These are phyloP conservation scores for Trichoderma sp. DNA, from an alignment of 2,329 filamentous ascomycete species.

Conservation along the genomic window DNA sequence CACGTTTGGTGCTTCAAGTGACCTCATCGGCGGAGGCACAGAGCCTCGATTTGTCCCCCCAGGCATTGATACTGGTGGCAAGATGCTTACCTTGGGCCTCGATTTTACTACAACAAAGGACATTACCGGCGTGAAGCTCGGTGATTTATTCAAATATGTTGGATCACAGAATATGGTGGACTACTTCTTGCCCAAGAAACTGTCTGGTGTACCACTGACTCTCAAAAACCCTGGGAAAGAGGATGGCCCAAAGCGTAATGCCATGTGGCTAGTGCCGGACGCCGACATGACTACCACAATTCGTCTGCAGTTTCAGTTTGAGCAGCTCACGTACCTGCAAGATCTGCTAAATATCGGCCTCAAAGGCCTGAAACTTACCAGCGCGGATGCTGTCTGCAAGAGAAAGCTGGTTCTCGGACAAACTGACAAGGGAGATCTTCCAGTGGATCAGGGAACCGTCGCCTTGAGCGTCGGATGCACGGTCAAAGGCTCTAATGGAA, in stretches of 20 bases:
- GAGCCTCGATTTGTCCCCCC: background rate
- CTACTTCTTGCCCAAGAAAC: background rate
- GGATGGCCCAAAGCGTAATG: background rate
- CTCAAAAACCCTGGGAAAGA: background rate
- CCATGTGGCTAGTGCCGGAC: background rate
- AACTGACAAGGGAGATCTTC: background rate
- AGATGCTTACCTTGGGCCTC: background rate
- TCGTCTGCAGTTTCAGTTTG: background rate
- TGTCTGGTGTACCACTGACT: background rate
- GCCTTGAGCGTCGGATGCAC: background rate
- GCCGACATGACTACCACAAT: background rate
- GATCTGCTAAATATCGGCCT: background rate
- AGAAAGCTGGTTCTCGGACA: background rate
- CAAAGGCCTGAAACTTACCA: background rate
- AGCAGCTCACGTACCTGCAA: background rate
- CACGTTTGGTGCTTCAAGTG: background rate
- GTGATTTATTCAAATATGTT: background rate
- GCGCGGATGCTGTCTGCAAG: background rate
- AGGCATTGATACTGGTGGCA: background rate
- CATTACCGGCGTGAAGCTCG: background rate
- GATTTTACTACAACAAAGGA: background rate
- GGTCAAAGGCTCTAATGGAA: background rate
- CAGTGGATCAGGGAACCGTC: background rate
- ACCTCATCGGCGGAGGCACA: background rate
- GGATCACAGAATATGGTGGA: background rate